A percentile compares a stretch with the other conserved stretches of the same genome.
These are phyloP conservation scores for Heliamphora pulchella DNA, from an alignment of 179 eudicot species.

Conservation along the genomic window DNA sequence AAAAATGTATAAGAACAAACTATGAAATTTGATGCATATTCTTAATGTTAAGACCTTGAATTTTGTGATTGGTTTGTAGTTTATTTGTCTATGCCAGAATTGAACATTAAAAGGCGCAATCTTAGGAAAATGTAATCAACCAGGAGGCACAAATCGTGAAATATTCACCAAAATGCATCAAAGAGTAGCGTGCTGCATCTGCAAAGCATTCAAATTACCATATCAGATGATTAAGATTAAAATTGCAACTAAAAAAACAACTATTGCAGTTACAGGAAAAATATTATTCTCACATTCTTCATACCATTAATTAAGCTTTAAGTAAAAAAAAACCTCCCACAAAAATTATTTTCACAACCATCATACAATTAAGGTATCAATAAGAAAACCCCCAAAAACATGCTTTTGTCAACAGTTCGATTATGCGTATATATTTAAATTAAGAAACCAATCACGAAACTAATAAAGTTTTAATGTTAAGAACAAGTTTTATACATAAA, in stretches of 20 bases:
- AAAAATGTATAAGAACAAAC: not conserved
- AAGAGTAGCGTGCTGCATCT: not conserved
- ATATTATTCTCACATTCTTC: not conserved
- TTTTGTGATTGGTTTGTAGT: too few species aligned
- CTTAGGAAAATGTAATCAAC: too few species aligned
- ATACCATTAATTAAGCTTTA: too few species aligned
- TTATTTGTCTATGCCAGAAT: too few species aligned
- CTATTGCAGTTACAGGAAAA: not conserved
- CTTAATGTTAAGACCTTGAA: too few species aligned
- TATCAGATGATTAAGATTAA: not conserved
- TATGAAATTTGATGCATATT: too few species aligned
- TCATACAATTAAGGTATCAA: not conserved
- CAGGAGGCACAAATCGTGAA: not conserved
- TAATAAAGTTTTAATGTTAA: too few species aligned
- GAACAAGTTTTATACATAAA: too few species aligned
- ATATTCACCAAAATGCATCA: conserved; percentile 7
- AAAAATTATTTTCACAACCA: not conserved
- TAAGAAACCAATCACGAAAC: too few species aligned
- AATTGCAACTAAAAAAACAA: not conserved
- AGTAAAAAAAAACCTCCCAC: too few species aligned
- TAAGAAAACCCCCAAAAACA: not conserved
- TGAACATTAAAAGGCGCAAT: too few species aligned
- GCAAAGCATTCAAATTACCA: conserved; percentile 5
- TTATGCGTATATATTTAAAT: too few species aligned
- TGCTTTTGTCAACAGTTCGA: not conserved